Percentiles rank a stretch among this genome's conserved stretches.
Evolutionary conservation across 1,284 basidiomycete genomes (phyloP).

Genomic region (Tylopilus sp.): DNA sequence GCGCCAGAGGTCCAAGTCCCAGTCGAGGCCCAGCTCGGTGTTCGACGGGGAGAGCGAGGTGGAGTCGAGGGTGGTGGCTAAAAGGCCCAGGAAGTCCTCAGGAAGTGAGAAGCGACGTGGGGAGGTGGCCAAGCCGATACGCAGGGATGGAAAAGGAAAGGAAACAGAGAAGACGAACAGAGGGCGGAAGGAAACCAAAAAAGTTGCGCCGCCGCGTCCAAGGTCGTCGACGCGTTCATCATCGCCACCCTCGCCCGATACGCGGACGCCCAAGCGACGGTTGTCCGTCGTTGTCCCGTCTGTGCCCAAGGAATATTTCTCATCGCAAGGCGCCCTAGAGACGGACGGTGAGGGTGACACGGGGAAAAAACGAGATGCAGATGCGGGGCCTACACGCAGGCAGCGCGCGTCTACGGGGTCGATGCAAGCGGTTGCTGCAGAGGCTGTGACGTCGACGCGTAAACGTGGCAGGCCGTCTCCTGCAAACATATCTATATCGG

Average conservation of each 20-base stretch:
- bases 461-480: constrained; percentile 20
- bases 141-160: constrained; percentile 6
- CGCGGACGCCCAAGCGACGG: constrained; percentile 16
- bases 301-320: constrained; percentile 29
- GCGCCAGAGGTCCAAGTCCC: constrained; percentile 15
- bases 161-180: neutral
- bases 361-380: neutral
- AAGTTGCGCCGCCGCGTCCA: neutral
- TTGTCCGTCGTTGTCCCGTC: constrained; percentile 32
- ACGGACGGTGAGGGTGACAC: neutral
- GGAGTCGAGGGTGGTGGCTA: neutral
- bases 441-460: constrained; percentile 17
- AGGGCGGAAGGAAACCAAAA: neutral
- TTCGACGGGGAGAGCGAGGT: neutral
- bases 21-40: neutral
- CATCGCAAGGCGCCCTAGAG: constrained; percentile 10
- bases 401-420: constrained; percentile 12
- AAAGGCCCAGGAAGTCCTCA: neutral
- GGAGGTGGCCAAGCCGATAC: neutral
- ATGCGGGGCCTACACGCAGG: neutral
- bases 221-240: constrained; percentile 12
- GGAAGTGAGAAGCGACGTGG: neutral
- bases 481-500: constrained; percentile 4
- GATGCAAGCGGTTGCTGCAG: constrained; percentile 15
- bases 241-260: constrained; percentile 1